Conservation (phyloP, 306 rosid genomes). For the Luffa aegyptiaca region DNA sequence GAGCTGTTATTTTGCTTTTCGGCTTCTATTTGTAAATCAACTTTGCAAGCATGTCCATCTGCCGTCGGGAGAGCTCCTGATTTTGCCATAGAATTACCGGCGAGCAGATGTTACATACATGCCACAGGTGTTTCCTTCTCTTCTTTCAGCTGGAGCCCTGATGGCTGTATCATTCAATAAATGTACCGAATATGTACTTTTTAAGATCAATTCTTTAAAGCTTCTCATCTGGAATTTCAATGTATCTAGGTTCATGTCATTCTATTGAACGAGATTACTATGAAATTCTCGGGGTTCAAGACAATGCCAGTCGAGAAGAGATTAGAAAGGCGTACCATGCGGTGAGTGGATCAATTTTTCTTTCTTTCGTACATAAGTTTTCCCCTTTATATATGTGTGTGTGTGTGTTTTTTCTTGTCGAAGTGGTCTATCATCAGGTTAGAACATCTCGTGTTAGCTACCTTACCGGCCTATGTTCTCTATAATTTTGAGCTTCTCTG, state of each 20-base stretch:
- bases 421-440: background rate
- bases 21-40: slow-evolving; percentile 20
- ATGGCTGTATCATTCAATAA: background rate
- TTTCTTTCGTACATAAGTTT: background rate
- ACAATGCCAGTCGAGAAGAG: slow-evolving; percentile 59
- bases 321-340: slow-evolving; percentile 62
- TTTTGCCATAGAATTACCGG: slow-evolving; percentile 17
- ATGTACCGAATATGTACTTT: background rate
- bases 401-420: background rate
- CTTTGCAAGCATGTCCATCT: slow-evolving; percentile 31
- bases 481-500: background rate
- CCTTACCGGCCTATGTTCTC: background rate
- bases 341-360: slow-evolving; percentile 21
- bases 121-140: slow-evolving; percentile 45
- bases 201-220: background rate
- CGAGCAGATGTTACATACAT: slow-evolving; percentile 39
- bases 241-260: slow-evolving; percentile 30
- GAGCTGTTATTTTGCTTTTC: background rate
- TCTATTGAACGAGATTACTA: slow-evolving; percentile 50
- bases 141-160: background rate
- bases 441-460: background rate
- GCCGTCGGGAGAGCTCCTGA: slow-evolving; percentile 22
- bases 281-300: slow-evolving; percentile 54
- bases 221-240: background rate
- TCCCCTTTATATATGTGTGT: background rate